Base-by-base conservation (phyloP, 2,329 filamentous ascomycete species). In the Penicillium nordicum region DNA sequence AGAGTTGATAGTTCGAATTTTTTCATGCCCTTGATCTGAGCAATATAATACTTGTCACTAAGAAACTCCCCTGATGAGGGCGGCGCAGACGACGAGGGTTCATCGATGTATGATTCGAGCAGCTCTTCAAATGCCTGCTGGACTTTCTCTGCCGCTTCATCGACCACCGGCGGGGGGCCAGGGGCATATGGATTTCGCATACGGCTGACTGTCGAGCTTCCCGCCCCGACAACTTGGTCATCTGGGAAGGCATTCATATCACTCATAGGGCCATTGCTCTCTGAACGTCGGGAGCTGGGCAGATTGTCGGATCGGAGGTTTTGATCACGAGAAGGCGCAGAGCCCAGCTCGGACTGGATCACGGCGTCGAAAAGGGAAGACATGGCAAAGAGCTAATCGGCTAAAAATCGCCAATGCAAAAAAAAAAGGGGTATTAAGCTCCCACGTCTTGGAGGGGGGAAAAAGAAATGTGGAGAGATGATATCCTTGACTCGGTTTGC, bases 21-120 rank as follows among this genome's bases (percentile, higher is more conserved):
- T 57, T 78, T 76, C 72, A 88, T 78, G 44, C 85, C 85, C 63
- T 85, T 80, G 57, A 88, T 85, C 67, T 88, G 85, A 29, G 84
- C 83, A 62, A 88, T 79, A 69, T 88, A 88, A 74, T 87, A 88
- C 68, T 85, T 85, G 71, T 86, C 81, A 56, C 75, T 79, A 27
- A 82, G 80, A 12, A 80, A 77, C 45, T 83, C 80, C 11, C 82
- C 82, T 2, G 81, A 79, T 1, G 83, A 82, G 7, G 76, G 74
- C 11, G 79, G 75, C 9, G 76, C 79, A 8, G 83, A 84, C 1
- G 81, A 79, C 1, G 80, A 75, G 1, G 79, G 79, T 29, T 86
- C 83, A 73, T 87, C 83, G 48, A 72, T 74, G 64, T 77, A 86
- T 72, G 78, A 80, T 64, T 87, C 84, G n/a, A 88, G 74, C 63